A percentile compares a stretch with the other conserved stretches of the same genome.
These are phyloP conservation scores for Trametes maxima DNA, from an alignment of 768 basidiomycete genomes.

Conservation along the genomic window DNA sequence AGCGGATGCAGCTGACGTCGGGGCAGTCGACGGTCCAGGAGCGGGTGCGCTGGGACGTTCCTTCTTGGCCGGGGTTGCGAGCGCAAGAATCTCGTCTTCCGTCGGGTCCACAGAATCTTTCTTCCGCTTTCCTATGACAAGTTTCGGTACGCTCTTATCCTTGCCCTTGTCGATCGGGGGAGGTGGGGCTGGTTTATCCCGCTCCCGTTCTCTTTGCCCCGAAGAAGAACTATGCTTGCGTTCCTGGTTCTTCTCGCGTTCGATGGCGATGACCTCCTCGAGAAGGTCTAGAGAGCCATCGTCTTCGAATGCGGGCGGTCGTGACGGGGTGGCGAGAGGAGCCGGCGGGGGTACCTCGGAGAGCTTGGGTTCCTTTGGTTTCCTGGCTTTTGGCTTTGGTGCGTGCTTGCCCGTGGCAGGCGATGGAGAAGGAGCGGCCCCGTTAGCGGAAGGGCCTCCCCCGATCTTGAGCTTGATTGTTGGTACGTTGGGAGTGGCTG, in stretches of 20 bases:
- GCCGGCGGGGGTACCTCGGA: constrained; percentile 34
- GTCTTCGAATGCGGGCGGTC: constrained; percentile 58
- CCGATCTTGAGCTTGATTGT: constrained; percentile 70
- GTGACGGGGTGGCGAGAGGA: constrained; percentile 42
- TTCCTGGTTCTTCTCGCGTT: constrained; percentile 62
- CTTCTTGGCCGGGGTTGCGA: constrained; percentile 66
- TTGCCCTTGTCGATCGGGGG: constrained; percentile 26
- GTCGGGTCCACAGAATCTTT: constrained; percentile 40
- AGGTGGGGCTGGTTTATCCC: constrained; percentile 19
- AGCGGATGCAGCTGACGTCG: neutral
- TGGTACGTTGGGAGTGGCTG: constrained; percentile 42
- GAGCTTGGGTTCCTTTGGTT: constrained; percentile 34
- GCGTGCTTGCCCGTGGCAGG: constrained; percentile 25
- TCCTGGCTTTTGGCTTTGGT: constrained; percentile 27
- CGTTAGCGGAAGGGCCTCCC: constrained; percentile 15
- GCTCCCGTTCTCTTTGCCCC: constrained; percentile 26
- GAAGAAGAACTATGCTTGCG: constrained; percentile 20
- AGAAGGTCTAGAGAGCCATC: constrained; percentile 82
- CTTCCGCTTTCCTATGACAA: constrained; percentile 55
- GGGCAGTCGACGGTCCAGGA: constrained; percentile 24
- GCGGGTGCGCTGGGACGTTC: constrained; percentile 34
- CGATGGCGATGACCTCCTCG: constrained; percentile 82
- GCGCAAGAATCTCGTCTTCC: constrained; percentile 65
- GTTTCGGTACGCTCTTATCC: constrained; percentile 39
- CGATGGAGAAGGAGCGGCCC: constrained; percentile 15